Percentiles rank a stretch among this genome's conserved stretches.
phyloP scores from a whole-genome alignment of 139 green algal species.

The Tetradesmus obliquus region DNA sequence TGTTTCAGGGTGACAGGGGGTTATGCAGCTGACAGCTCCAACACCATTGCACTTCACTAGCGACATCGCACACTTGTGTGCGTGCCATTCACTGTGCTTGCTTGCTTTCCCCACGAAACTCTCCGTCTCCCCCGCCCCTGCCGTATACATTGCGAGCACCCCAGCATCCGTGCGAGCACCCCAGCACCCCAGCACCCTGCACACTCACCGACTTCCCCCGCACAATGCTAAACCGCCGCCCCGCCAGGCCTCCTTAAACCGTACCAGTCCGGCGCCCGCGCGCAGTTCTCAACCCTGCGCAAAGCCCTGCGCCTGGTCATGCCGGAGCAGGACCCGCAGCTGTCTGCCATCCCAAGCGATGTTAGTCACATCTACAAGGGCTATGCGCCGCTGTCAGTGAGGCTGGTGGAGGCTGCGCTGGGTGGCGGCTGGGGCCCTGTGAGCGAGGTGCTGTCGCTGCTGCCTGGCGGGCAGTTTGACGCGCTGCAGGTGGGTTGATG shows the following conservation, averaged over 20 bases:
- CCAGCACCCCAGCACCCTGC: too few relatives aligned
- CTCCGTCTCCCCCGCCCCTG: too few relatives aligned
- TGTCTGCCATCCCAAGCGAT: conserved; percentile 41
- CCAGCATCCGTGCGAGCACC: too few relatives aligned
- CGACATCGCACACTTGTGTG: too few relatives aligned
- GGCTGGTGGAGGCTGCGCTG: conserved; percentile 74
- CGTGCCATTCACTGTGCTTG: too few relatives aligned
- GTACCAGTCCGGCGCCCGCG: not conserved
- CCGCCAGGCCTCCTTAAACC: conserved; percentile 19
- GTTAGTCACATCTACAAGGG: conserved; percentile 68
- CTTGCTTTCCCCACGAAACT: too few relatives aligned
- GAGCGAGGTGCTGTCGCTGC: conserved; percentile 65
- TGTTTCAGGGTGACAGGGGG: too few relatives aligned
- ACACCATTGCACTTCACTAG: too few relatives aligned
- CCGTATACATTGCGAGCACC: too few relatives aligned
- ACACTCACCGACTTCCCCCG: too few relatives aligned
- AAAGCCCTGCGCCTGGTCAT: conserved; percentile 74
- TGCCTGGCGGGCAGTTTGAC: conserved; percentile 87
- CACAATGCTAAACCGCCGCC: not conserved
- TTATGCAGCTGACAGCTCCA: too few relatives aligned
- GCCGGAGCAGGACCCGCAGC: conserved; percentile 65
- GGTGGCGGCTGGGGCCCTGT: conserved; percentile 47
- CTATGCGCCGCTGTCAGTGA: conserved; percentile 90
- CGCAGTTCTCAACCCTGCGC: conserved; percentile 49
- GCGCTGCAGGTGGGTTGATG: conserved; percentile 59